Base-by-base conservation (phyloP, 2,329 filamentous ascomycete genomes). In the Macrophomina pseudophaseolina region DNA sequence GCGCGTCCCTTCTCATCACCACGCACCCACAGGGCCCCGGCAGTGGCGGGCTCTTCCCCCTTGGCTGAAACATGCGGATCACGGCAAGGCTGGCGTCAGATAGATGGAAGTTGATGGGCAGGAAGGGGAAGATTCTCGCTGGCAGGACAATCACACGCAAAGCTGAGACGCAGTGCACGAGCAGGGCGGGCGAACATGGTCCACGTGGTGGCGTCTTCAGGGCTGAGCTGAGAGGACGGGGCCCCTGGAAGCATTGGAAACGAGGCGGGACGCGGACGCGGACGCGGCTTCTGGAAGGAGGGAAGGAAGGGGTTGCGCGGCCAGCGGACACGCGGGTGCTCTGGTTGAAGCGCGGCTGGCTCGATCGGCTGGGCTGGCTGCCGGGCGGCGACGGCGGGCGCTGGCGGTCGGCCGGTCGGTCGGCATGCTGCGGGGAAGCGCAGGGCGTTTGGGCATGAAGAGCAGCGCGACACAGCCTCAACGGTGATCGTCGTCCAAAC, bases 51-150 rank as follows among this genome's bases (percentile, higher is more conserved):
- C 38, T 40, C 14, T 40, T 14, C 38, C 28, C 28, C n/a, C 56
- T 60, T 60, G 56, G 56, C 56, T 60, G 56, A 60, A 60, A 60
- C 56, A 60, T 60, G 56, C 56, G 56, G 40, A 60, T 60, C 56
- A 60, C 56, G 48, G n/a, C 56, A 60, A 46, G 56, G 56, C 56
- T 60, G 56, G 56, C 56, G 40, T 60, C 56, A 60, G 56, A 60
- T 60, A 60, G 56, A 60, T 30, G 42, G 18, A 3, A 53, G 28
- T 23, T 23, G 23, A 23, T 23, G 23, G 35, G 35, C 35, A 38
- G 35, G 23, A 23, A 38, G 6, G 35, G 33, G 33, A 54, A 54
- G 42, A 6, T 8, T 44, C 12, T 16, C 6, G 42, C 8, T 35
- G 28, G 30, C 9, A 52, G 49, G n/a, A 32, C 23, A 52, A 60